Conservation (phyloP, 1,139 yeast species). For the Yamadazyma taylorii region DNA sequence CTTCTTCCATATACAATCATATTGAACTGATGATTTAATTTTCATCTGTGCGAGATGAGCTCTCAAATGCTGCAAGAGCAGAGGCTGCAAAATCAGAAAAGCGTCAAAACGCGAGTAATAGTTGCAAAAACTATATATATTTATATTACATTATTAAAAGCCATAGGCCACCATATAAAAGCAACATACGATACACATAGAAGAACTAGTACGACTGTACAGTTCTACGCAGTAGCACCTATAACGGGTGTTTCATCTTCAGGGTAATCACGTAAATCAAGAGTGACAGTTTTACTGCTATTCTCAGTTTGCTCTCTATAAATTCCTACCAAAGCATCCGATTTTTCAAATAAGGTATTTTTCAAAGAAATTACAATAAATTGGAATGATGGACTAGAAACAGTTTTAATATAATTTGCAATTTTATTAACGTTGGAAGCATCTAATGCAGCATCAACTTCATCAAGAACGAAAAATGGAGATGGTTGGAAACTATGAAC, state of each 20-base stretch:
- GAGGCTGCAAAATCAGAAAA: neutral
- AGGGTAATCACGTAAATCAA: constrained; percentile 68
- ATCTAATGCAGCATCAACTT: constrained; percentile 96
- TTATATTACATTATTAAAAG: constrained; percentile 1
- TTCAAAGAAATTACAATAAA: constrained; percentile 93
- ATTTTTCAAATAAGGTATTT: constrained; percentile 80
- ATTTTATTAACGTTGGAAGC: constrained; percentile 82
- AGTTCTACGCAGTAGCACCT: constrained; percentile 12
- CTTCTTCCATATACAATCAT: too few relatives aligned
- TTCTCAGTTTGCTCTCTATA: constrained; percentile 81
- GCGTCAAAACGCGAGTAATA: neutral
- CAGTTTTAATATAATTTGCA: constrained; percentile 77
- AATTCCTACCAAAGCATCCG: constrained; percentile 91
- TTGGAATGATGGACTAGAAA: constrained; percentile 80
- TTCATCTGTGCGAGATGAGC: constrained; percentile 3
- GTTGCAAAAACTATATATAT: neutral
- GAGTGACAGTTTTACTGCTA: constrained; percentile 72
- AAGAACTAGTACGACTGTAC: too few relatives aligned
- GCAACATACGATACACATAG: too few relatives aligned
- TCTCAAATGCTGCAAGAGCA: too few relatives aligned
- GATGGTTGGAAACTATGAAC: constrained; percentile 90
- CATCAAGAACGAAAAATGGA: constrained; percentile 94
- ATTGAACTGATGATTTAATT: neutral
- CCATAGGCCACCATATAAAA: too few relatives aligned
- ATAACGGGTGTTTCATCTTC: constrained; percentile 29